phyloP scores from a whole-genome alignment of 1,284 basidiomycete genomes.

The Pisolithus thermaeus region DNA sequence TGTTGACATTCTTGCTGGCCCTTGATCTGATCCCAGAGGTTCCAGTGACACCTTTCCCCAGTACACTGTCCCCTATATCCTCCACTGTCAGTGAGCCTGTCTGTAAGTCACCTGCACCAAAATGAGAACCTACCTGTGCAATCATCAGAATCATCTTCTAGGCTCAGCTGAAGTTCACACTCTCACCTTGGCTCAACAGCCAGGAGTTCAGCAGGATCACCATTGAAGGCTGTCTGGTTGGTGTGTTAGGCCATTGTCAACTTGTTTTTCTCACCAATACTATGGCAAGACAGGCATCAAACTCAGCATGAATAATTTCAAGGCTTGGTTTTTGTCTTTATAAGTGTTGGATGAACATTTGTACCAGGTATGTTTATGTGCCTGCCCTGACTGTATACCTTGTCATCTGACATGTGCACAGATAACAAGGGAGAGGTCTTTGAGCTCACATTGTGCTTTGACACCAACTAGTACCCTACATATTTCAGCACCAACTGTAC shows the following conservation, averaged over 20 bases:
- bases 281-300: conserved; percentile 50
- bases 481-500: conserved; percentile 75
- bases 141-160: too few species aligned
- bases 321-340: conserved; percentile 67
- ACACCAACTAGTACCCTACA: conserved; percentile 69
- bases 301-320: conserved; percentile 67
- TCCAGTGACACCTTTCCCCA: too few species aligned
- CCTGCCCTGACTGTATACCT: background rate
- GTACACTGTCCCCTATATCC: too few species aligned
- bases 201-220: conserved; percentile 73
- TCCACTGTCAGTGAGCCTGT: too few species aligned
- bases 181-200: conserved; percentile 58
- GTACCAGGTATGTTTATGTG: conserved; percentile 47
- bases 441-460: conserved; percentile 77
- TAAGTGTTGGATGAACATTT: conserved; percentile 77
- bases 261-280: background rate
- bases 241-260: conserved; percentile 40
- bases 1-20: too few species aligned
- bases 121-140: too few species aligned
- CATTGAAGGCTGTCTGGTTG: conserved; percentile 51
- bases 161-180: too few species aligned
- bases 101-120: too few species aligned
- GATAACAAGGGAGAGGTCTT: conserved; percentile 57
- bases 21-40: too few species aligned
- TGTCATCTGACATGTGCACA: conserved; percentile 5